Percentiles rank a stretch among this genome's conserved stretches.
These are phyloP conservation scores for Pleodorina starrii DNA, from an alignment of 139 green algal genomes.

Conservation along the genomic window DNA sequence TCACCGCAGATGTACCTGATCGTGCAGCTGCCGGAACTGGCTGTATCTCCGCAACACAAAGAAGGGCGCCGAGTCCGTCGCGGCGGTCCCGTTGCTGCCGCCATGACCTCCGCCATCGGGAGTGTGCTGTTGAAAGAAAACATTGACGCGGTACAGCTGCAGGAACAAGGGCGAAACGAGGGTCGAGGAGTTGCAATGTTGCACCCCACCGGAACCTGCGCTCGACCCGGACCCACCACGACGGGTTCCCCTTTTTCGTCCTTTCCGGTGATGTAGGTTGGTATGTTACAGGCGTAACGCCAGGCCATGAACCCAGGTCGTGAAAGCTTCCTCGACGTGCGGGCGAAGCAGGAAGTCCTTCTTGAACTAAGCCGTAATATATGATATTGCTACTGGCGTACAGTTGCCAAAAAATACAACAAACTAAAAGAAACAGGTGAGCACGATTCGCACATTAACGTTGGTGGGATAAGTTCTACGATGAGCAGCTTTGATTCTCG, in stretches of 20 bases:
- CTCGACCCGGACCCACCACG: constrained; percentile 45
- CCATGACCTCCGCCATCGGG: not conserved
- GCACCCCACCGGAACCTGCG: not conserved
- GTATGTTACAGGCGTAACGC: constrained; percentile 68
- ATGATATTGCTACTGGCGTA: no score
- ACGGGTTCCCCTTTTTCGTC: constrained; percentile 66
- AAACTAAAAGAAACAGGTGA: not conserved
- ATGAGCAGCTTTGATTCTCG: no score
- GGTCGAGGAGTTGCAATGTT: not conserved
- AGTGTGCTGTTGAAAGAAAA: constrained; percentile 62
- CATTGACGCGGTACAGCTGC: constrained; percentile 74
- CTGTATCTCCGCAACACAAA: constrained; percentile 74
- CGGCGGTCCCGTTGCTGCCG: not conserved
- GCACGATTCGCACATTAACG: no score
- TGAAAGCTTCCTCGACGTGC: no score
- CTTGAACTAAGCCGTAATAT: no score
- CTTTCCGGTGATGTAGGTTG: constrained; percentile 67
- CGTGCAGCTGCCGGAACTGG: constrained; percentile 71
- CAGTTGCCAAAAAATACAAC: no score
- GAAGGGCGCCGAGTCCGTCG: constrained; percentile 51
- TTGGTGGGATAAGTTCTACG: no score
- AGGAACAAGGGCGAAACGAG: not conserved
- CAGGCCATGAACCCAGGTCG: constrained; percentile 31
- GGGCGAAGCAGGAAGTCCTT: no score
- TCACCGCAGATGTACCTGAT: no score